Conservation (phyloP, 1,139 yeast genomes). For the Petasospora fabianii region DNA sequence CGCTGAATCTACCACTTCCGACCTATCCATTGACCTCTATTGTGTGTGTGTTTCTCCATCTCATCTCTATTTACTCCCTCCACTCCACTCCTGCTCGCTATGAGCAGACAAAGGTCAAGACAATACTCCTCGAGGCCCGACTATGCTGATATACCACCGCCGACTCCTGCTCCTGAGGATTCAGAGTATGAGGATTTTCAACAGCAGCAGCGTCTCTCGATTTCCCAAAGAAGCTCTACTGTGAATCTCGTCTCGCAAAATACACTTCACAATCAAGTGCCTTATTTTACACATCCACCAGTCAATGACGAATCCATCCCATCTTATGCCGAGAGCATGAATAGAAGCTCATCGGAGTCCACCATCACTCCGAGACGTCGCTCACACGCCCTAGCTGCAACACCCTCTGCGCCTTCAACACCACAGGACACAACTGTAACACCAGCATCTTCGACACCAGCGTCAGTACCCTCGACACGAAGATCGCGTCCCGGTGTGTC, state of each 20-base stretch:
- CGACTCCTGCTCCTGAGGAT: slow-evolving; percentile 26
- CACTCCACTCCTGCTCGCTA: neutral
- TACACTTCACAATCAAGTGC: neutral
- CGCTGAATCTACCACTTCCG: too few relatives aligned
- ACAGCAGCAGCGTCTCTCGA: slow-evolving; percentile 6
- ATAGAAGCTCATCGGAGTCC: slow-evolving; percentile 1
- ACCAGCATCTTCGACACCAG: neutral
- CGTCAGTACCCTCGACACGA: neutral
- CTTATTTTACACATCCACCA: slow-evolving; percentile 3
- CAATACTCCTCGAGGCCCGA: slow-evolving; percentile 2
- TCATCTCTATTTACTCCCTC: neutral
- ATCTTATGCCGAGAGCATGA: slow-evolving; percentile 20
- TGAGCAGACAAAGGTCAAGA: slow-evolving; percentile 2
- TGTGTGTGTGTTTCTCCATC: too few relatives aligned
- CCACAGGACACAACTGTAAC: neutral
- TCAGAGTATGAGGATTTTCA: slow-evolving; percentile 22
- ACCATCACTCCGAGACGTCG: neutral
- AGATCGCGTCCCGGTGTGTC: slow-evolving; percentile 7
- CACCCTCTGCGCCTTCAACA: slow-evolving; percentile 3
- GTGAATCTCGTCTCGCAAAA: neutral
- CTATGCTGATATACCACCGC: slow-evolving; percentile 30
- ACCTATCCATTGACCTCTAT: too few relatives aligned
- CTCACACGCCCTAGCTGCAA: neutral
- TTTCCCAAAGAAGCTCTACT: slow-evolving; percentile 1
- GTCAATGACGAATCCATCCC: slow-evolving; percentile 3